phyloP scores from a whole-genome alignment of 306 rosid species.

The Corylus avellana region DNA sequence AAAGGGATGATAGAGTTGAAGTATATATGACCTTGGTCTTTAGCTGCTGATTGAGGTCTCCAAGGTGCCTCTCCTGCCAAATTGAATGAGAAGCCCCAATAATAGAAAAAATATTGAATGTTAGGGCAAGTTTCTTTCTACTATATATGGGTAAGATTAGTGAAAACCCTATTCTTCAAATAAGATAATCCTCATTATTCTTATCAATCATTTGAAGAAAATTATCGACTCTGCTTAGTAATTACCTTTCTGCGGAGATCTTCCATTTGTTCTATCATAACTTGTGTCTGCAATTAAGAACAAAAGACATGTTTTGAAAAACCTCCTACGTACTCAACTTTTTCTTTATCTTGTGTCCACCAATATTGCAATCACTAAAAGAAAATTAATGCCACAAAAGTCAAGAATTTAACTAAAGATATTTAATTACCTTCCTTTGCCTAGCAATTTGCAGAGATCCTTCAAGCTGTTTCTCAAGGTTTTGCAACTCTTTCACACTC shows the following conservation, averaged over 20 bases:
- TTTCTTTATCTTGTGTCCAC: too few relatives aligned
- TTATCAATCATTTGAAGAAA: neutral
- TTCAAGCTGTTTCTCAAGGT: slow-evolving; percentile 94
- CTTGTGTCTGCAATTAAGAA: slow-evolving; percentile 60
- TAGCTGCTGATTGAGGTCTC: slow-evolving; percentile 72
- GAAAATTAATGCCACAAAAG: neutral
- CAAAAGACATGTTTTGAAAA: neutral
- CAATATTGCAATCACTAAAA: too few relatives aligned
- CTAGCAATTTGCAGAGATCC: slow-evolving; percentile 77
- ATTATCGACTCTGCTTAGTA: neutral
- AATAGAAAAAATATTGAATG: neutral
- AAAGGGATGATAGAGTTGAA: neutral
- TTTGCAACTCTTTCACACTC: slow-evolving; percentile 77
- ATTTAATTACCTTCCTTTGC: slow-evolving; percentile 67
- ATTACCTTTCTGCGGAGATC: slow-evolving; percentile 74
- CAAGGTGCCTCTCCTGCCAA: slow-evolving; percentile 76
- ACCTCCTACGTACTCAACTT: neutral
- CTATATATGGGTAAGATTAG: neutral
- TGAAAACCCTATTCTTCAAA: neutral
- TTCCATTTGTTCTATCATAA: slow-evolving; percentile 81
- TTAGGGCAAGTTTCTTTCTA: neutral
- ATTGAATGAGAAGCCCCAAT: slow-evolving; percentile 10
- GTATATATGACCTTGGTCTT: slow-evolving; percentile 57
- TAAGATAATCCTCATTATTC: neutral
- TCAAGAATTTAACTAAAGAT: neutral